These are phyloP conservation scores for Hanseniaspora jakobsenii DNA, from an alignment of 805 yeast genomes.

Conservation along the genomic window DNA sequence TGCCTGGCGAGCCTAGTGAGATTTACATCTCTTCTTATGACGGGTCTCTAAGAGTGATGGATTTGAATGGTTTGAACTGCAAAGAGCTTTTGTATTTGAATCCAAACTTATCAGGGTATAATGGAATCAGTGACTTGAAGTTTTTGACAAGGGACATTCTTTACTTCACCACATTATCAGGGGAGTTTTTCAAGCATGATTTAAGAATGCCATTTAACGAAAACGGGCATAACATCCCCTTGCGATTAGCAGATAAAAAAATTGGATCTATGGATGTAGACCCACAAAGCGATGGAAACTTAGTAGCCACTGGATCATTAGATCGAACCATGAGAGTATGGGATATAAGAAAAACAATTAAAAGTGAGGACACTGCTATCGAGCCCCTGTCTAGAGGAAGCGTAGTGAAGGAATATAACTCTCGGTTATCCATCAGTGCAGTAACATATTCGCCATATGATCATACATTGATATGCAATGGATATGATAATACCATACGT, in stretches of 20 bases:
- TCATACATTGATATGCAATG: constrained; percentile 70
- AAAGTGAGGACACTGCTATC: constrained; percentile 23
- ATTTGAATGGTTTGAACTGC: constrained; percentile 48
- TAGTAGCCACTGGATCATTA: constrained; percentile 76
- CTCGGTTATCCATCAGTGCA: constrained; percentile 70
- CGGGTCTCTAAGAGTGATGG: constrained; percentile 68
- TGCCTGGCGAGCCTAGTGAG: constrained; percentile 38
- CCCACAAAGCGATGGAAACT: constrained; percentile 45
- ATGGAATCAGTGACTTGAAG: constrained; percentile 67
- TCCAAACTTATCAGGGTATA: constrained; percentile 40
- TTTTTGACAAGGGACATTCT: constrained; percentile 46
- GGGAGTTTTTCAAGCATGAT: constrained; percentile 69
- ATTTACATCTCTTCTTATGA: constrained; percentile 72
- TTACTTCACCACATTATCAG: constrained; percentile 66
- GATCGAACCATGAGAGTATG: constrained; percentile 76
- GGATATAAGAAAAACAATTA: constrained; percentile 59
- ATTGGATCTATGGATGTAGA: constrained; percentile 81
- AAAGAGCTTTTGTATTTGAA: constrained; percentile 48
- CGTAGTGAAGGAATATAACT: constrained; percentile 44
- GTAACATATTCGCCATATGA: constrained; percentile 65
- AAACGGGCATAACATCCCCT: constrained; percentile 27
- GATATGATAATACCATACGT: constrained; percentile 77
- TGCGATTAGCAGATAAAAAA: constrained; percentile 72
- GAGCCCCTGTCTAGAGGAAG: neutral
- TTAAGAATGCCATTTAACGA: constrained; percentile 36